A percentile compares a stretch with the other conserved stretches of the same genome.
These are phyloP conservation scores for Xylogone sp. DNA, from an alignment of 2,329 filamentous ascomycete genomes.

Conservation along the genomic window DNA sequence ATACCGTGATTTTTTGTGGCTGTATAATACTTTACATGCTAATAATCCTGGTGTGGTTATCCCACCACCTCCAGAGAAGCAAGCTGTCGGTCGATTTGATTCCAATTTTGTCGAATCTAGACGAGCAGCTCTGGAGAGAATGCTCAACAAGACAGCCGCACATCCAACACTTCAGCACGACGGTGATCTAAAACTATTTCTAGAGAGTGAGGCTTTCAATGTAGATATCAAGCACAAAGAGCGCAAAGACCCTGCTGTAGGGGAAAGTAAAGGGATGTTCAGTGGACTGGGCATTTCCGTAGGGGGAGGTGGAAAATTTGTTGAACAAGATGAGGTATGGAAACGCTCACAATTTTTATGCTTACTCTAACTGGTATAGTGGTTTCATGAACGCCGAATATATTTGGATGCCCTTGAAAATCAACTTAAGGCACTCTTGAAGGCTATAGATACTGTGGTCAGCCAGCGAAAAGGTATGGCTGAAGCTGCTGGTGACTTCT, in stretches of 20 bases:
- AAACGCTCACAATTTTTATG: neutral
- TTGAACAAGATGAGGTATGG: slow-evolving; percentile 92
- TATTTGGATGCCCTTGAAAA: slow-evolving; percentile 93
- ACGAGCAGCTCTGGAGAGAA: slow-evolving; percentile 87
- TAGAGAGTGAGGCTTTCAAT: slow-evolving; percentile 95
- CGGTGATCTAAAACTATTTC: slow-evolving; percentile 88
- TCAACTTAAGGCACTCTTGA: slow-evolving; percentile 84
- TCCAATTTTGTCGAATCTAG: slow-evolving; percentile 94
- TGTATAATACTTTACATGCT: slow-evolving; percentile 89
- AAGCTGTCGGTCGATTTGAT: slow-evolving; percentile 93
- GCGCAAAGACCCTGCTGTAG: slow-evolving; percentile 77
- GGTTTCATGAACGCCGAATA: slow-evolving; percentile 95
- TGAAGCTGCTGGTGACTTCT: slow-evolving; percentile 91
- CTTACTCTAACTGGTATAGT: slow-evolving; percentile 47
- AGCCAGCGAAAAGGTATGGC: slow-evolving; percentile 88
- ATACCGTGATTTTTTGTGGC: slow-evolving; percentile 96
- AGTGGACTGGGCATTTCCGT: slow-evolving; percentile 78
- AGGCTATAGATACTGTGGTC: slow-evolving; percentile 91
- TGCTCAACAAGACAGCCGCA: slow-evolving; percentile 92
- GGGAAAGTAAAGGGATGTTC: slow-evolving; percentile 91
- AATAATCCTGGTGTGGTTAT: slow-evolving; percentile 96
- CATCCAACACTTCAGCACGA: slow-evolving; percentile 92
- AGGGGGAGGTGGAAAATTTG: slow-evolving; percentile 79
- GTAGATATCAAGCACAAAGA: slow-evolving; percentile 98
- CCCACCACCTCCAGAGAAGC: slow-evolving; percentile 94